Evolutionary conservation across 2,329 filamentous ascomycete genomes (phyloP).

Genomic region (Exophiala viscosa): DNA sequence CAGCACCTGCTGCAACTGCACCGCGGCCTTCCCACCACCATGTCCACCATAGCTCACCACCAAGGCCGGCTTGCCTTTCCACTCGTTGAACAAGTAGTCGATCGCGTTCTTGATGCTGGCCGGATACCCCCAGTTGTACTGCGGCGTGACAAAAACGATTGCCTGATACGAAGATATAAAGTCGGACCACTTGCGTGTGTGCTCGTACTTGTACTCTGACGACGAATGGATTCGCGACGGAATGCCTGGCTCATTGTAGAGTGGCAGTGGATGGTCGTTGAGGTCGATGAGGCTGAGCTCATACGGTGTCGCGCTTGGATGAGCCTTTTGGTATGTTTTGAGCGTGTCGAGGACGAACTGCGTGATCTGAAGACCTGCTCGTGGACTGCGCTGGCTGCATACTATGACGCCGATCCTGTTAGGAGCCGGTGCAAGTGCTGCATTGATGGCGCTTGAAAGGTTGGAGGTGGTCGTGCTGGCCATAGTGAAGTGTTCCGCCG

Average conservation of each 20-base stretch:
- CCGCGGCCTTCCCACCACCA: conserved; percentile 39
- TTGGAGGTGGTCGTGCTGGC: not conserved
- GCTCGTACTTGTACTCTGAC: conserved; percentile 35
- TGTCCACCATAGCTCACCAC: conserved; percentile 55
- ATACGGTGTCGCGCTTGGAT: conserved; percentile 2
- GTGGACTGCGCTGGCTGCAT: conserved; percentile 35
- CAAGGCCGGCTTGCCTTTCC: conserved; percentile 52
- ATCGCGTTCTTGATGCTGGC: conserved; percentile 59
- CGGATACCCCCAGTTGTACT: conserved; percentile 56
- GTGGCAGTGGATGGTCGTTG: conserved; percentile 33
- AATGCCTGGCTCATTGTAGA: conserved; percentile 40
- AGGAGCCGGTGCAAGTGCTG: not conserved
- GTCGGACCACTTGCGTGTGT: conserved; percentile 38
- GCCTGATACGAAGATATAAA: conserved; percentile 35
- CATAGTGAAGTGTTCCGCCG: not conserved
- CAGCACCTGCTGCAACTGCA: conserved; percentile 36
- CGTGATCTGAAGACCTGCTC: conserved; percentile 37
- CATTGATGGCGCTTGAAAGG: not conserved
- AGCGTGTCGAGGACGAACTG: conserved; percentile 32
- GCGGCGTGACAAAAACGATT: conserved; percentile 43
- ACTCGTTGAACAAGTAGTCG: conserved; percentile 59
- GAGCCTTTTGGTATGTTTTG: conserved; percentile 9
- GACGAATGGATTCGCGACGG: conserved; percentile 34
- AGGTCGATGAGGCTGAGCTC: conserved; percentile 34
- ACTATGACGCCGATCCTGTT: conserved; percentile 36